Evolutionary conservation across 164 flowering plant genomes (phyloP).

Genomic region (Piper longum): DNA sequence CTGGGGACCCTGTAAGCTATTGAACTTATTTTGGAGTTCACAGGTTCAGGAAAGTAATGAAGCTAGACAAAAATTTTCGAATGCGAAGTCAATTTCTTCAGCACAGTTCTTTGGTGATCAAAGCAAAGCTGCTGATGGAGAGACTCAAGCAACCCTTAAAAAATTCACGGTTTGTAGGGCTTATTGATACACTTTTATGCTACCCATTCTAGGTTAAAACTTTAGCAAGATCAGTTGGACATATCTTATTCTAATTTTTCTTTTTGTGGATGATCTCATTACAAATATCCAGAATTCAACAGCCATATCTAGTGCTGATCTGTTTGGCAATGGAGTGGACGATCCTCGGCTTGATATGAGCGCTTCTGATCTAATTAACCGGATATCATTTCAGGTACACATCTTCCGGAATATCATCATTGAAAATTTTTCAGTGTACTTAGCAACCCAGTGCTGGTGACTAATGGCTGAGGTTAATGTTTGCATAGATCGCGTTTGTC

Average conservation of each 20-base stretch:
- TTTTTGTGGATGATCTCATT: background rate
- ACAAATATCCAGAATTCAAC: slow-evolving; percentile 41
- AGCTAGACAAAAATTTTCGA: slow-evolving; percentile 92
- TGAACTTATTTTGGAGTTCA: background rate
- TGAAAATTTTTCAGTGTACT: too few relatives aligned
- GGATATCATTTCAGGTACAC: slow-evolving; percentile 13
- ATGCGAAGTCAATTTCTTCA: slow-evolving; percentile 96
- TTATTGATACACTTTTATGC: too few relatives aligned
- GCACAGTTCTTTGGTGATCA: slow-evolving; percentile 85
- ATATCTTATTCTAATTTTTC: background rate
- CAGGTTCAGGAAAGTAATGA: slow-evolving; percentile 89
- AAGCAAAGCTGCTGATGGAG: slow-evolving; percentile 31
- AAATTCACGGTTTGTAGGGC: slow-evolving; percentile 65
- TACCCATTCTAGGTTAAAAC: too few relatives aligned
- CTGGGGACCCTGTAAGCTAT: background rate
- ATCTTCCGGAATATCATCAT: too few relatives aligned
- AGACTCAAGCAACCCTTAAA: slow-evolving; percentile 59
- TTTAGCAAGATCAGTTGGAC: background rate
- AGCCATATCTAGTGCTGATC: slow-evolving; percentile 91
- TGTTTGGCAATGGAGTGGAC: slow-evolving; percentile 48
- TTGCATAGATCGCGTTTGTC: too few relatives aligned
- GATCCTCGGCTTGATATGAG: slow-evolving; percentile 38
- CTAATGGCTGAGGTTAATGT: too few relatives aligned
- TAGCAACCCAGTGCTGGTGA: too few relatives aligned
- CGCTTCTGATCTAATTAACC: slow-evolving; percentile 57